These are phyloP conservation scores for Chlorella sp. DNA, from an alignment of 139 green algal genomes.

Conservation along the genomic window DNA sequence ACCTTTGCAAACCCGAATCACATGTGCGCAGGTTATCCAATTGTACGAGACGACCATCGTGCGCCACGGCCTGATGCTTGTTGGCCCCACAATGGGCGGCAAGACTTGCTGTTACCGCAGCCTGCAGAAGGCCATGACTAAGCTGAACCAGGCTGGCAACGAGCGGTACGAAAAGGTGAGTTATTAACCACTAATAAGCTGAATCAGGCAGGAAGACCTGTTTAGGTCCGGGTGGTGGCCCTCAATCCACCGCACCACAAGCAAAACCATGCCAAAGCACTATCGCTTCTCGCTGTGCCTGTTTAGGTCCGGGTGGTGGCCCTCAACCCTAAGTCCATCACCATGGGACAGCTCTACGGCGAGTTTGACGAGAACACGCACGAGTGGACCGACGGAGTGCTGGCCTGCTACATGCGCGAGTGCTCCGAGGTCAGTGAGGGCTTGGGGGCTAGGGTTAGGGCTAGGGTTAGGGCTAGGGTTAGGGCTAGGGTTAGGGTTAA, in stretches of 20 bases:
- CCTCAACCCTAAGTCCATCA: constrained; percentile 77
- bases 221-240: constrained; percentile 37
- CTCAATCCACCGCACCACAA: too few relatives aligned
- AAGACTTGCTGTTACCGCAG: constrained; percentile 67
- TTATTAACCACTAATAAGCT: too few relatives aligned
- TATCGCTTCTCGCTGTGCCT: too few relatives aligned
- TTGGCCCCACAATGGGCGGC: constrained; percentile 71
- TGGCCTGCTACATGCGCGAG: constrained; percentile 76
- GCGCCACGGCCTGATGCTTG: constrained; percentile 80
- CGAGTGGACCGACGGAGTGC: constrained; percentile 77
- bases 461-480: too few relatives aligned
- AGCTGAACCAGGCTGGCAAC: constrained; percentile 21
- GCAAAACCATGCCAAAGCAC: too few relatives aligned
- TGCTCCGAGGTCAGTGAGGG: constrained; percentile 35
- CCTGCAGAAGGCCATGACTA: constrained; percentile 41
- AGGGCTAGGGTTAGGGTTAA: too few relatives aligned
- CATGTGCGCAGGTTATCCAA: constrained; percentile 64
- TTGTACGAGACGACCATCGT: constrained; percentile 84
- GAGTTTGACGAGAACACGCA: constrained; percentile 77
- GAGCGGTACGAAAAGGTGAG: constrained; percentile 28
- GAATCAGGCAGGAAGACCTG: too few relatives aligned
- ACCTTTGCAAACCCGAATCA: too few relatives aligned
- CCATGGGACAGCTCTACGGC: constrained; percentile 76
- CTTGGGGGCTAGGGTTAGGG: too few relatives aligned
- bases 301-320: constrained; percentile 38